phyloP scores from a whole-genome alignment of 129 eudicot species.

The Sambucus nigra region DNA sequence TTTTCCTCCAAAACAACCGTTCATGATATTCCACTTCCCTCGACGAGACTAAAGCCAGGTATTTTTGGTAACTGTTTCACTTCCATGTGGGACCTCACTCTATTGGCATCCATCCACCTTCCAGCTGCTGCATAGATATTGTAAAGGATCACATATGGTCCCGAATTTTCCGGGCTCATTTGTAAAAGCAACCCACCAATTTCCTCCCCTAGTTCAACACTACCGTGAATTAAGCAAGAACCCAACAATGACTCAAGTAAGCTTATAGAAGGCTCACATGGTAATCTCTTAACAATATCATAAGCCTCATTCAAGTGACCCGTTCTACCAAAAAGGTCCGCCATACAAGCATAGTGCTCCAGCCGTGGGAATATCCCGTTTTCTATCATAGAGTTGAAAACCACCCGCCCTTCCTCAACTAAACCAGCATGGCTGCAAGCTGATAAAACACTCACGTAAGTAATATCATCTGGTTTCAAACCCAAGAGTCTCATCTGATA shows the following conservation, averaged over 20 bases:
- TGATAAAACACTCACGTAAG: constrained; percentile 43
- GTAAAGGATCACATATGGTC: constrained; percentile 34
- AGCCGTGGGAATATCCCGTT: constrained; percentile 21
- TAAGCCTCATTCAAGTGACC: constrained; percentile 49
- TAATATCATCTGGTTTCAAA: constrained; percentile 34
- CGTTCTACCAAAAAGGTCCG: constrained; percentile 47
- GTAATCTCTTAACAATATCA: constrained; percentile 21
- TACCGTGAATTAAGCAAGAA: constrained; percentile 40
- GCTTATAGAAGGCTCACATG: constrained; percentile 14
- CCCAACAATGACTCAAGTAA: constrained; percentile 43
- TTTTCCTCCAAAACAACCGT: no score
- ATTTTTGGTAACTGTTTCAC: constrained; percentile 20
- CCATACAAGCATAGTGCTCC: constrained; percentile 48
- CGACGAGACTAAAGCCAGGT: constrained; percentile 35
- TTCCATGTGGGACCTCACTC: constrained; percentile 42
- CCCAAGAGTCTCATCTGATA: constrained; percentile 29
- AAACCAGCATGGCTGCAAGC: constrained; percentile 51
- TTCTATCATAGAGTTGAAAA: constrained; percentile 32
- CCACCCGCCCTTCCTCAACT: constrained; percentile 24
- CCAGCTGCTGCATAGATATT: constrained; percentile 53
- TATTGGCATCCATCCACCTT: constrained; percentile 47
- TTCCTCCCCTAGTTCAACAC: constrained; percentile 34
- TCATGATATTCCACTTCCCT: background rate
- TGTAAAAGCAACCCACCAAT: constrained; percentile 30
- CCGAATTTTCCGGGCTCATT: constrained; percentile 21